Conservation (phyloP, 257 asterid species). For the Solanum peruvianum region DNA sequence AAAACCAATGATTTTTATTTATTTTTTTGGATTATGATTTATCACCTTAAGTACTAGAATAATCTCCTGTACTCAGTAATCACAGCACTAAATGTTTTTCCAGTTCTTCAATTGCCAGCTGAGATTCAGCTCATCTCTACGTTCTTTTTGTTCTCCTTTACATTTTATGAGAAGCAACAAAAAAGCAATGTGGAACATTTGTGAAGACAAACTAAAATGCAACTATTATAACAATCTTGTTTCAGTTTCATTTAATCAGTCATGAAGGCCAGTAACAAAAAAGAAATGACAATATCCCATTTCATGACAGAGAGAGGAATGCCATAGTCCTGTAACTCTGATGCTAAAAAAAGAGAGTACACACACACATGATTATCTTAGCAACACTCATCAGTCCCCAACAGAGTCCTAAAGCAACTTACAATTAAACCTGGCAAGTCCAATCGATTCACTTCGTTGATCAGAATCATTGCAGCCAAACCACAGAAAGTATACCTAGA, state of each 20-base stretch:
- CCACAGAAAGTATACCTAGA: conserved; percentile 89
- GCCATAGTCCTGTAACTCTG: not conserved
- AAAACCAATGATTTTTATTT: not conserved
- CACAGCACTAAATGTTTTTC: not conserved
- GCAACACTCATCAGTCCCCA: not conserved
- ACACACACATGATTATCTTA: not conserved
- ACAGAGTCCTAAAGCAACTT: conserved; percentile 14
- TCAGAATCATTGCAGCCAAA: conserved; percentile 90
- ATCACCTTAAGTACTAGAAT: not conserved
- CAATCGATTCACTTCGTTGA: conserved; percentile 68
- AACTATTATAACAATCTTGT: not conserved
- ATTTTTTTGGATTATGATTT: not conserved
- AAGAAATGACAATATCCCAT: not conserved
- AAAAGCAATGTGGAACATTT: not conserved
- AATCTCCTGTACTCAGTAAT: not conserved
- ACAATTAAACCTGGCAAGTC: conserved; percentile 71
- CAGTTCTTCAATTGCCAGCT: not conserved
- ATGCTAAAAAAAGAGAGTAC: not conserved
- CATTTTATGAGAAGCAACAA: not conserved
- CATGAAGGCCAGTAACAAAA: not conserved
- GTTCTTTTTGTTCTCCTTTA: not conserved
- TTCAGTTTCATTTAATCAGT: not conserved
- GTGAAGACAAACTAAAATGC: not conserved
- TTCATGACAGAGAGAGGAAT: not conserved
- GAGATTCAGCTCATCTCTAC: not conserved